Percentiles rank a stretch among this genome's conserved stretches.
phyloP scores from a whole-genome alignment of 1,284 basidiomycete species.

The Marasmius sp. region DNA sequence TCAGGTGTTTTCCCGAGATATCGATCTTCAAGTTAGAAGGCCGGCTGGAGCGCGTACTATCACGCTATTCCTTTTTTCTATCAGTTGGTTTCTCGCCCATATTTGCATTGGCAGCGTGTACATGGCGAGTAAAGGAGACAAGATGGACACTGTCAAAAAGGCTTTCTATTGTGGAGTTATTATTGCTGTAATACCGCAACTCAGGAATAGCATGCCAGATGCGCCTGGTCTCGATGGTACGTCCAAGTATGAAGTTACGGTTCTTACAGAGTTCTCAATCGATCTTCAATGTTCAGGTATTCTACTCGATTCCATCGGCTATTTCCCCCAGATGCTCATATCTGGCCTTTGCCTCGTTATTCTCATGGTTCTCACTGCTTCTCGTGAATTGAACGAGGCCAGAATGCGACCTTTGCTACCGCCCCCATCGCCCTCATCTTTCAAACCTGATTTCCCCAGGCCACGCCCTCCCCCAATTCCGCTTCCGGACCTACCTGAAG shows the following conservation, averaged over 20 bases:
- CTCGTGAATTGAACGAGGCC: conserved; percentile 39
- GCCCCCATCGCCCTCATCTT: background rate
- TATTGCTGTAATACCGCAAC: conserved; percentile 47
- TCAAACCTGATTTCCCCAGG: background rate
- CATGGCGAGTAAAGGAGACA: conserved; percentile 37
- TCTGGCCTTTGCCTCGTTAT: conserved; percentile 38
- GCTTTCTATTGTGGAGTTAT: conserved; percentile 41
- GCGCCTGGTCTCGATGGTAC: conserved; percentile 55
- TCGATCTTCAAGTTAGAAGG: conserved; percentile 44
- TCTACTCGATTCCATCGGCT: conserved; percentile 53
- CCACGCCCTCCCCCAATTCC: conserved; percentile 9
- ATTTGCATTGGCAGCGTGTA: conserved; percentile 44
- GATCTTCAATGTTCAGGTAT: conserved; percentile 34
- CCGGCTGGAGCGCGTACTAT: conserved; percentile 46
- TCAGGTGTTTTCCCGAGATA: conserved; percentile 26
- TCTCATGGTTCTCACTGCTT: conserved; percentile 42
- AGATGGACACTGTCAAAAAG: conserved; percentile 35
- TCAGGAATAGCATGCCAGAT: conserved; percentile 57
- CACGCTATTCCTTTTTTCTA: conserved; percentile 44
- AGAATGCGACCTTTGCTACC: conserved; percentile 4
- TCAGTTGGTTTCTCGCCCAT: conserved; percentile 56
- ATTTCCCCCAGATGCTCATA: conserved; percentile 58
- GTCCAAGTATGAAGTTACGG: conserved; percentile 12
- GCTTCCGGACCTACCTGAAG: conserved; percentile 2
- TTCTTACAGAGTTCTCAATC: background rate